phyloP scores from a whole-genome alignment of 2,329 filamentous ascomycete species.

The Sporothrix brasiliensis region DNA sequence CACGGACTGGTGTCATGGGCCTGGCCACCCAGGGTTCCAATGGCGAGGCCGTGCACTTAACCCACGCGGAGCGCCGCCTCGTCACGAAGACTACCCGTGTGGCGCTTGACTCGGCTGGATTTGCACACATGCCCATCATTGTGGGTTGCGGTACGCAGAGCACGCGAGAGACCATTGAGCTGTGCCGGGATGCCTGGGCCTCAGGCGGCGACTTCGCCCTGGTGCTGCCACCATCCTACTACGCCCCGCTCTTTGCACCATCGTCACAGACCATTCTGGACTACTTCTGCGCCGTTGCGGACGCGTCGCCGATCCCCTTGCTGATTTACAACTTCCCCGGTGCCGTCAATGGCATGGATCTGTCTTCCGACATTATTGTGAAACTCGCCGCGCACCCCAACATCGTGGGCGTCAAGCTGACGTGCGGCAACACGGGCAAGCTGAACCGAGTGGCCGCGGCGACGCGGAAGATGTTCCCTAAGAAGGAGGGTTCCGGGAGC shows the following conservation, averaged over 20 bases:
- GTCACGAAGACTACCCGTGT: conserved; percentile 71
- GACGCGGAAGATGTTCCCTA: conserved; percentile 48
- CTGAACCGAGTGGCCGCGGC: conserved; percentile 65
- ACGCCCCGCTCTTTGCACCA: conserved; percentile 66
- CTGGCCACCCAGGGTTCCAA: conserved; percentile 80
- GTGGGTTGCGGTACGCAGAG: conserved; percentile 76
- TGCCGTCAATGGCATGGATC: conserved; percentile 64
- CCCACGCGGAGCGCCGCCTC: conserved; percentile 67
- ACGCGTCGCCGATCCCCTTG: conserved; percentile 64
- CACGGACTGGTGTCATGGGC: conserved; percentile 70
- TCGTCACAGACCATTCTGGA: conserved; percentile 63
- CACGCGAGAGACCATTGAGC: conserved; percentile 69
- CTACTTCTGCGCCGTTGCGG: conserved; percentile 68
- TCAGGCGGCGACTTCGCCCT: conserved; percentile 75
- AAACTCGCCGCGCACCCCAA: conserved; percentile 63
- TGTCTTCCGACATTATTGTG: conserved; percentile 65
- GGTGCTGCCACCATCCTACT: conserved; percentile 76
- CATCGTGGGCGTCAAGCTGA: conserved; percentile 70
- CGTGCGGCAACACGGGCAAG: conserved; percentile 71
- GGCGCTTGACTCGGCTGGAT: conserved; percentile 69
- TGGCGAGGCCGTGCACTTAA: conserved; percentile 79
- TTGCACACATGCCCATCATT: conserved; percentile 68
- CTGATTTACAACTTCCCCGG: conserved; percentile 73
- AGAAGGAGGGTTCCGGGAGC: conserved; percentile 1
- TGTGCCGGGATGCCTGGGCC: conserved; percentile 68